Percentiles rank a stretch among this genome's conserved stretches.
Evolutionary conservation across 192 early-diverging fungal genomes (phyloP).

Genomic region (Funneliformis mosseae): DNA sequence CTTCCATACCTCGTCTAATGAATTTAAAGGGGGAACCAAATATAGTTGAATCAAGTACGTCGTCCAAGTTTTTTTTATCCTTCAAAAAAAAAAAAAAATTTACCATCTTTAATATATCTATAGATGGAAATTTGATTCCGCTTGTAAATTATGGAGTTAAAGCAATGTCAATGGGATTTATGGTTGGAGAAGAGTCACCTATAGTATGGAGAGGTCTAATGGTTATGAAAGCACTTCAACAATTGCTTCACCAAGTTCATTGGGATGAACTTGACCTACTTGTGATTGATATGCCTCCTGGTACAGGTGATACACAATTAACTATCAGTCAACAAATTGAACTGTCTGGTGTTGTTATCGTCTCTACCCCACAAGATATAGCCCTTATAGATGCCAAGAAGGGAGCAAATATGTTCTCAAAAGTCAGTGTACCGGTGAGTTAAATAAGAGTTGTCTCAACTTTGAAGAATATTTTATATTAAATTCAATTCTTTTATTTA

Average conservation of each 20-base stretch:
- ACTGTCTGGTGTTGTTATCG: slow-evolving; percentile 75
- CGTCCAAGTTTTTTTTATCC: neutral
- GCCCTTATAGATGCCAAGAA: slow-evolving; percentile 79
- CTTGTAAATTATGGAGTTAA: slow-evolving; percentile 84
- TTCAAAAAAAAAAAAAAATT: neutral
- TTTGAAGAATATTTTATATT: too few species aligned
- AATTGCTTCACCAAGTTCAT: slow-evolving; percentile 80
- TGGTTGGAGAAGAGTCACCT: slow-evolving; percentile 70
- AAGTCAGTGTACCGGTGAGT: slow-evolving; percentile 79
- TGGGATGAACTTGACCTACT: slow-evolving; percentile 78
- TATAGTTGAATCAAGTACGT: slow-evolving; percentile 55
- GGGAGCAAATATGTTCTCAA: slow-evolving; percentile 81
- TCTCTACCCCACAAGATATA: slow-evolving; percentile 92
- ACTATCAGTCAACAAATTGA: slow-evolving; percentile 79
- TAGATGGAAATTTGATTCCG: slow-evolving; percentile 60
- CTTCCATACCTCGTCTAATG: slow-evolving; percentile 85
- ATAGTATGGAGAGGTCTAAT: slow-evolving; percentile 93
- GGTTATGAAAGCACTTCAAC: slow-evolving; percentile 93
- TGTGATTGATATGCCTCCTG: slow-evolving; percentile 91
- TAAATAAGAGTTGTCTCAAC: too few species aligned
- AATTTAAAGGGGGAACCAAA: slow-evolving; percentile 76
- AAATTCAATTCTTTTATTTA: too few species aligned
- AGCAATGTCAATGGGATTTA: slow-evolving; percentile 91
- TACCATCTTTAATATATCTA: too few species aligned
- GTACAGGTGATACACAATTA: slow-evolving; percentile 89